Conservation (phyloP, 1,284 basidiomycete species). For the Xerocomus cyaneibrunnescens region DNA sequence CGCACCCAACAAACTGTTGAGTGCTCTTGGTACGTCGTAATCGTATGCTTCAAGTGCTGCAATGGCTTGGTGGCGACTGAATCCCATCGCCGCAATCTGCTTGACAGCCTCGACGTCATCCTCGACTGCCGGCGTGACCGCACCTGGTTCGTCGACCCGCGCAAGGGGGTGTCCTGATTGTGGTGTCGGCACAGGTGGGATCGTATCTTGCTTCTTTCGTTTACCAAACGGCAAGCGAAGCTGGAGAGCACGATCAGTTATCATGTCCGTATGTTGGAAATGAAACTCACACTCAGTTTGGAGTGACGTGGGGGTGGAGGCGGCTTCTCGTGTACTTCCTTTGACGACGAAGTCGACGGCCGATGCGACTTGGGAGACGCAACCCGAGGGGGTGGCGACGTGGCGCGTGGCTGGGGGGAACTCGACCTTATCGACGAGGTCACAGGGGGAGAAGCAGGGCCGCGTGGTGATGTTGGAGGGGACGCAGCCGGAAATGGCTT, state of each 20-base stretch:
- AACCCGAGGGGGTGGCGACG: constrained; percentile 52
- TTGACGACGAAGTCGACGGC: constrained; percentile 55
- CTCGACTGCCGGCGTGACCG: constrained; percentile 54
- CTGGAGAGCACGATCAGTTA: constrained; percentile 37
- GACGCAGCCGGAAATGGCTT: constrained; percentile 32
- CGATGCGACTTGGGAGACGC: constrained; percentile 55
- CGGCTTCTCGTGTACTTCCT: constrained; percentile 50
- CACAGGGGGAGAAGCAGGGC: constrained; percentile 37
- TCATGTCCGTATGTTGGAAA: constrained; percentile 7
- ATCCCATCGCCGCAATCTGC: constrained; percentile 79
- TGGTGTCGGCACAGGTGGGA: constrained; percentile 46
- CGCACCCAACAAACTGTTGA: constrained; percentile 64
- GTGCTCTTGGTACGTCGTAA: constrained; percentile 71
- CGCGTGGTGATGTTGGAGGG: constrained; percentile 37
- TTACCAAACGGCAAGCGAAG: constrained; percentile 76
- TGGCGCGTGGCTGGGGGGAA: constrained; percentile 47
- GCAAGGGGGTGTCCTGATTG: constrained; percentile 43
- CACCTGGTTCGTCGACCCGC: constrained; percentile 46
- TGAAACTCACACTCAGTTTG: constrained; percentile 66
- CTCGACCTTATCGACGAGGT: constrained; percentile 33
- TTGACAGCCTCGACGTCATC: constrained; percentile 80
- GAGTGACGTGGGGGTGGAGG: constrained; percentile 56
- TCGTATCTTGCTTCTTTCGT: constrained; percentile 64
- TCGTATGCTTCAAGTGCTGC: constrained; percentile 71
- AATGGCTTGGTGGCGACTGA: constrained; percentile 75